Evolutionary conservation across 495 filamentous ascomycete species (phyloP).

Genomic region (Filosporella fistucella): DNA sequence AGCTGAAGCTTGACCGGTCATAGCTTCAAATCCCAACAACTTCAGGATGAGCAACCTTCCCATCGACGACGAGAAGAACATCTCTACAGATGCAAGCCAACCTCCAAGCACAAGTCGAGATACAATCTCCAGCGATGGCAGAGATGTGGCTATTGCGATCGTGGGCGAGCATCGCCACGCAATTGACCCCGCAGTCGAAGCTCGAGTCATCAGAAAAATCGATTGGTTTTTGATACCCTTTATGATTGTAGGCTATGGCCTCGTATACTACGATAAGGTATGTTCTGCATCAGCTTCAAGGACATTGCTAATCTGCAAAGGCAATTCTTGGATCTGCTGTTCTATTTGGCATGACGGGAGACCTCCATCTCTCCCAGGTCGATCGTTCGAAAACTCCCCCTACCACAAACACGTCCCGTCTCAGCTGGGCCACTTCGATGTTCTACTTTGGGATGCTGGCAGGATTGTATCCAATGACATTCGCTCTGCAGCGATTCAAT

Average conservation of each 20-base stretch:
- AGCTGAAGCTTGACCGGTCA: too few relatives aligned
- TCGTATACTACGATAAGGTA: slow-evolving; percentile 77
- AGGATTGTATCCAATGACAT: slow-evolving; percentile 69
- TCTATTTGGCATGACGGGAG: slow-evolving; percentile 71
- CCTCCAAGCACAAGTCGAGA: too few relatives aligned
- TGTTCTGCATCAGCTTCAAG: not conserved
- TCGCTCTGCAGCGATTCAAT: slow-evolving; percentile 60
- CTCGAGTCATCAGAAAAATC: slow-evolving; percentile 63
- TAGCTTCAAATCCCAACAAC: too few relatives aligned
- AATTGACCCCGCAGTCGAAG: slow-evolving; percentile 47
- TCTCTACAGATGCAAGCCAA: too few relatives aligned
- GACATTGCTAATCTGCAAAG: slow-evolving; percentile 26
- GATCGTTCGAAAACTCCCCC: slow-evolving; percentile 50
- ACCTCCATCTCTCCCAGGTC: slow-evolving; percentile 50
- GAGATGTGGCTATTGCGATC: slow-evolving; percentile 33
- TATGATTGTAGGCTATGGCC: slow-evolving; percentile 67
- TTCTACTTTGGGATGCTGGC: slow-evolving; percentile 79
- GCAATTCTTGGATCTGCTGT: slow-evolving; percentile 68
- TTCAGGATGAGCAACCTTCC: too few relatives aligned
- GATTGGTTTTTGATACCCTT: slow-evolving; percentile 66
- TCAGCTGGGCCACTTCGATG: slow-evolving; percentile 71
- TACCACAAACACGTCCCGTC: slow-evolving; percentile 52
- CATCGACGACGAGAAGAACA: too few relatives aligned
- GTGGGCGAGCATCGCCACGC: slow-evolving; percentile 46
- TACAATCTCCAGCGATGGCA: too few relatives aligned